Base-by-base conservation (phyloP, 805 yeast genomes). In the Nakazawaea ishiwadae region DNA sequence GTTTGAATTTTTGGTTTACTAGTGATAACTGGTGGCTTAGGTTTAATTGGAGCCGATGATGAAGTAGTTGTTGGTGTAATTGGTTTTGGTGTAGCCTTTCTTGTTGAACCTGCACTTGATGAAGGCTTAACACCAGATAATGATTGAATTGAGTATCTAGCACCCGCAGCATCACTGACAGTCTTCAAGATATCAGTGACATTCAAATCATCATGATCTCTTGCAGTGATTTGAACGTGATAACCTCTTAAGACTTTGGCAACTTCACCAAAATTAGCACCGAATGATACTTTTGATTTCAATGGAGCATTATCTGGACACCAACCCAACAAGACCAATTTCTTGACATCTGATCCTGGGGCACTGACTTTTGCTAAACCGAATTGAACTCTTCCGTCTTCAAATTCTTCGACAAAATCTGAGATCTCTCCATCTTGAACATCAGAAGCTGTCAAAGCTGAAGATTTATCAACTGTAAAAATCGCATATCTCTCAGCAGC, bases 181-280 rank as follows among this genome's bases (percentile, higher is more conserved):
- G 87, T 81, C 33, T 77, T 71, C 51, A 88, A 60, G 44, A 93
- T 75, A 45, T 84, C 95, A 19, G 72, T 72, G 33, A 84, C 84
- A 52, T 87, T 85, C 58, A 95, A 72, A 60, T 93, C 99, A 55
- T 89, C 96, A 32, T 76, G 69, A 56, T 87, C 95, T 65, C 98
- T 80, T n/a, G 98, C 98, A 37, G 96, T 89, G 50, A 93, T 81
- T 63, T 93, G 97, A 41, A 93, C 90, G 59, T 93, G 99, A 65
- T 91, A 93, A 35, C 96, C 95, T 51, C 72, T 71, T 54, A 85
- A 70, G 16, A 78, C 68, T 45, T 72, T 78, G 20, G 89, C 77
- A 16, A 85, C 84, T 31, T 81, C 85, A 31, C 86, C 88, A 50
- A 84, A 81, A 60, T 84, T 85, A 46, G 78, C 65, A 20, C 91